These are phyloP conservation scores for Alloascoidea hylecoeti DNA, from an alignment of 805 yeast species.

Conservation along the genomic window DNA sequence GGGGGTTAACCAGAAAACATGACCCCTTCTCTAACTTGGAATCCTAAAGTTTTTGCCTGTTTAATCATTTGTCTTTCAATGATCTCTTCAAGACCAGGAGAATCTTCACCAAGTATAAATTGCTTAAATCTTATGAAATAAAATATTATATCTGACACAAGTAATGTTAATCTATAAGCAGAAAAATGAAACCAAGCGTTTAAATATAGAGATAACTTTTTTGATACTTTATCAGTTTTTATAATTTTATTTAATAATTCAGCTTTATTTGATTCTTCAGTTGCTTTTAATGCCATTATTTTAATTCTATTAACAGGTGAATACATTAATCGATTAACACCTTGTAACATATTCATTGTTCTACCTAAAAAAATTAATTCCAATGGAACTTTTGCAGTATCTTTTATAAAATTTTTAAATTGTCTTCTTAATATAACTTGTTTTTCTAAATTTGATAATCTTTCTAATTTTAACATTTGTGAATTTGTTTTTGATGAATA, in stretches of 20 bases:
- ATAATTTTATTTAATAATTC: slow-evolving; percentile 3
- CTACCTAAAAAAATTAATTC: slow-evolving; percentile 52
- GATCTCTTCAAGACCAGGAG: slow-evolving; percentile 26
- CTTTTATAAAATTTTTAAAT: slow-evolving; percentile 41
- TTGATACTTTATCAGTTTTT: not conserved
- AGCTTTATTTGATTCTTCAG: slow-evolving; percentile 7
- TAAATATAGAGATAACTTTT: not conserved
- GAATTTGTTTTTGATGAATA: slow-evolving; percentile 21
- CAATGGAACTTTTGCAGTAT: slow-evolving; percentile 52
- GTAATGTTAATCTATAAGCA: slow-evolving; percentile 5
- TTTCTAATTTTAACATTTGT: slow-evolving; percentile 10
- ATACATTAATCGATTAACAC: slow-evolving; percentile 47
- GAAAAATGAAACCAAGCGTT: slow-evolving; percentile 5
- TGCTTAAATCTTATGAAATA: slow-evolving; percentile 20
- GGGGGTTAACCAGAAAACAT: slow-evolving; percentile 1
- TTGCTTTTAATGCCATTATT: slow-evolving; percentile 44
- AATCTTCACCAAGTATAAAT: slow-evolving; percentile 14
- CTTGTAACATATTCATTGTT: slow-evolving; percentile 64
- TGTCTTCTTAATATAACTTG: slow-evolving; percentile 28
- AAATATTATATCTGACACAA: slow-evolving; percentile 14
- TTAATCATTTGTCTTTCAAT: slow-evolving; percentile 24
- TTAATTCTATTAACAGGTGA: slow-evolving; percentile 67
- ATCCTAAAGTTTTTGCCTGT: slow-evolving; percentile 21
- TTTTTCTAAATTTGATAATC: slow-evolving; percentile 23
- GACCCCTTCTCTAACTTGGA: slow-evolving; percentile 9